Evolutionary conservation across 1,284 basidiomycete genomes (phyloP).

Genomic region (Sanghuangporus baumii): DNA sequence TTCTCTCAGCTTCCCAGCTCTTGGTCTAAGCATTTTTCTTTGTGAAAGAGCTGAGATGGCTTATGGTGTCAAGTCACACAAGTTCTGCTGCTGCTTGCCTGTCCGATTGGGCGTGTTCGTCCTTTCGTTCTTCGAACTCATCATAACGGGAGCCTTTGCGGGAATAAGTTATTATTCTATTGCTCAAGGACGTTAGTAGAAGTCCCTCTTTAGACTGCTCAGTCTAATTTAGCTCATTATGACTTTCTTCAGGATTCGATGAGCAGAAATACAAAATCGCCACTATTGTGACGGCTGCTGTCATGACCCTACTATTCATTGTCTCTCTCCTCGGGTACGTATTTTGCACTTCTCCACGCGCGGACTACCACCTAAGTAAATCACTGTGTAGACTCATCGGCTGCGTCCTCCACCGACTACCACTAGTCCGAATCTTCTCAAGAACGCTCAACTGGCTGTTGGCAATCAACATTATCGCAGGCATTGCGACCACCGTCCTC

Average conservation of each 20-base stretch:
- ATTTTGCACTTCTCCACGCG: not conserved
- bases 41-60: not conserved
- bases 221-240: not conserved
- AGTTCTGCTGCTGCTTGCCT: constrained; percentile 25
- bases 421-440: constrained; percentile 22
- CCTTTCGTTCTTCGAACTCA: constrained; percentile 18
- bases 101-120: constrained; percentile 27
- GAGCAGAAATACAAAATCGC: constrained; percentile 9
- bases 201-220: not conserved
- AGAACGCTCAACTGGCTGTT: constrained; percentile 15
- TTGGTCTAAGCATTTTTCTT: not conserved
- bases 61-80: constrained; percentile 15
- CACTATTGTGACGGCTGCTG: constrained; percentile 18
- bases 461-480: constrained; percentile 4
- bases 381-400: constrained; percentile 20
- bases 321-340: constrained; percentile 21
- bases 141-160: constrained; percentile 14
- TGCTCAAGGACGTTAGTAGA: constrained; percentile 12
- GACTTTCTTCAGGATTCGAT: not conserved
- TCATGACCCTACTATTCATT: constrained; percentile 20
- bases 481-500: constrained; percentile 2
- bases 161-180: constrained; percentile 14
- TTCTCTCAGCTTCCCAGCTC: not conserved
- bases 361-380: not conserved
- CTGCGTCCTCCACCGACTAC: constrained; percentile 21